Evolutionary conservation across 371 early-diverging fungal genomes (phyloP).

Genomic region (Dichotomocladium elegans): DNA sequence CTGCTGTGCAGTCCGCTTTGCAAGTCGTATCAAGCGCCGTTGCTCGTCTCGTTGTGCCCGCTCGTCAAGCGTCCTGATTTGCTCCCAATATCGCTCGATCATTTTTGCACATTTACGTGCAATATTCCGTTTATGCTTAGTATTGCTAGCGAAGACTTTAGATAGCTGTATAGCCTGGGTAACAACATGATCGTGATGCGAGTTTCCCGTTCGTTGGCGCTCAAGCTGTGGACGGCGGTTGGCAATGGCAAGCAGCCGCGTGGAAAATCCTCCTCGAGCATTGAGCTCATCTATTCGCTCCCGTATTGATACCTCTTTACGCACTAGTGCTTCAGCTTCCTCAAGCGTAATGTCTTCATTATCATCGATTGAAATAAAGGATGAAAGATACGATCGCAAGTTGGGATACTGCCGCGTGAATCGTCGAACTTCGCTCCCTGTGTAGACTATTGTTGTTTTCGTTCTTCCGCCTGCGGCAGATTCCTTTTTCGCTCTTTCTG

Average conservation of each 20-base stretch:
- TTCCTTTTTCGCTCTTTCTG: neutral
- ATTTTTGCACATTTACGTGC: conserved; percentile 58
- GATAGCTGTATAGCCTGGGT: conserved; percentile 35
- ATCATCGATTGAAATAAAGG: conserved; percentile 59
- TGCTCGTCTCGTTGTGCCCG: conserved; percentile 45
- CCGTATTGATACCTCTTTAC: conserved; percentile 37
- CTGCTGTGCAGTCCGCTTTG: conserved; percentile 62
- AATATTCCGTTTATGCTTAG: conserved; percentile 40
- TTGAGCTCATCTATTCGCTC: conserved; percentile 38
- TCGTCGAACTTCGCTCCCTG: conserved; percentile 30
- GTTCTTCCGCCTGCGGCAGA: neutral
- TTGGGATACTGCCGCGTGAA: conserved; percentile 29
- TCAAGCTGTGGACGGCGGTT: conserved; percentile 36
- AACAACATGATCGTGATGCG: conserved; percentile 15
- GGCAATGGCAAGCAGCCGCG: conserved; percentile 24
- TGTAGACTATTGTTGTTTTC: neutral
- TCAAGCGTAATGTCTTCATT: conserved; percentile 49
- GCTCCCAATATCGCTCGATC: conserved; percentile 55
- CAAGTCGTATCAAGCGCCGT: conserved; percentile 51
- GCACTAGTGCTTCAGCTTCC: conserved; percentile 37
- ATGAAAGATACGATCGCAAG: conserved; percentile 49
- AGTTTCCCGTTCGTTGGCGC: conserved; percentile 7
- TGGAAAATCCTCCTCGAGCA: conserved; percentile 41
- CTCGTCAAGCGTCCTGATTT: conserved; percentile 47
- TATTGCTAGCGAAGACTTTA: conserved; percentile 36